These are phyloP conservation scores for Ceratocystis ficicola DNA, from an alignment of 2,329 filamentous ascomycete genomes.

Conservation along the genomic window DNA sequence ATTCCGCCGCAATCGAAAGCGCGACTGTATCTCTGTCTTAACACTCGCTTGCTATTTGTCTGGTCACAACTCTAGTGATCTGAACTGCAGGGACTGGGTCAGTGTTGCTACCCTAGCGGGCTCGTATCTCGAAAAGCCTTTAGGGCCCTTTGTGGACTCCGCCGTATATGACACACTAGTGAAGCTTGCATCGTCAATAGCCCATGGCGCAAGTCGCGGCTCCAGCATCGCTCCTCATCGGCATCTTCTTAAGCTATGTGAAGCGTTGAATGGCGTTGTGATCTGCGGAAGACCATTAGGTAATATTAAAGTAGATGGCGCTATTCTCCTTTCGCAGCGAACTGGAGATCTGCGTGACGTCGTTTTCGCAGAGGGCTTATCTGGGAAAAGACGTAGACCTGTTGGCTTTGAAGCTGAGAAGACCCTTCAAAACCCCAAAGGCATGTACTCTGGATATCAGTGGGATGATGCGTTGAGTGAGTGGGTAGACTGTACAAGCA, in stretches of 20 bases:
- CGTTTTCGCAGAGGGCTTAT: constrained; percentile 40
- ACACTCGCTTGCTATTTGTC: constrained; percentile 12
- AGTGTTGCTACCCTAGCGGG: constrained; percentile 2
- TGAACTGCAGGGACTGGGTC: constrained; percentile 4
- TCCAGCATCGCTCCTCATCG: constrained; percentile 31
- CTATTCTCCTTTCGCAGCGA: constrained; percentile 41
- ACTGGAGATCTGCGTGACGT: constrained; percentile 43
- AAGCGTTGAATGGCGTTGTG: constrained; percentile 30
- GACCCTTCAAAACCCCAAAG: background rate
- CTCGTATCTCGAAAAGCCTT: background rate
- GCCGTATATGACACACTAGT: constrained; percentile 29
- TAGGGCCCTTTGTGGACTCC: background rate
- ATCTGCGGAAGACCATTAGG: constrained; percentile 29
- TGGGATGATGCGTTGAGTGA: constrained; percentile 35
- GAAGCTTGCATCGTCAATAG: constrained; percentile 35
- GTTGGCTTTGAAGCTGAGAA: background rate
- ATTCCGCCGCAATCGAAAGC: constrained; percentile 14
- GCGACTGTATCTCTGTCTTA: constrained; percentile 16
- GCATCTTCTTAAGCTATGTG: constrained; percentile 33
- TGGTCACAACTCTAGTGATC: constrained; percentile 5
- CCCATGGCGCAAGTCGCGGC: constrained; percentile 37
- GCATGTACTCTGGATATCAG: constrained; percentile 30
- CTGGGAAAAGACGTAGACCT: background rate
- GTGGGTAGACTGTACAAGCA: constrained; percentile 27
- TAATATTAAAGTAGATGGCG: constrained; percentile 36